These are phyloP conservation scores for Diplocarpon mali DNA, from an alignment of 2,329 filamentous ascomycete genomes.

Conservation along the genomic window DNA sequence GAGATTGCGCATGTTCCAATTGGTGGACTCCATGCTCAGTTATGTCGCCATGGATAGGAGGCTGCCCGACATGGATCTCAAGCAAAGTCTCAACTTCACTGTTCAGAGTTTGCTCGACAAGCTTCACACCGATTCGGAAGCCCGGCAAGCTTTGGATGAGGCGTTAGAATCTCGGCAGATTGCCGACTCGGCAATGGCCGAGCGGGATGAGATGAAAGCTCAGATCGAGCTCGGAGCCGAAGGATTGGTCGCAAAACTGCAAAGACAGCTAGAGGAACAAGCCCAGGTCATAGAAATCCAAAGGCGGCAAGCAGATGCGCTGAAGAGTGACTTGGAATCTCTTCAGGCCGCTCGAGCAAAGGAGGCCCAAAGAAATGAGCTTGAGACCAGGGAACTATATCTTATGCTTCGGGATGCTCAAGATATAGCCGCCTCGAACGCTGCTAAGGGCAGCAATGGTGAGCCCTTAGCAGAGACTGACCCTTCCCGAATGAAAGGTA, in stretches of 20 bases:
- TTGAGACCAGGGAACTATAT: constrained; percentile 93
- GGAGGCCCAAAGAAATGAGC: constrained; percentile 86
- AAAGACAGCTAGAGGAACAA: constrained; percentile 91
- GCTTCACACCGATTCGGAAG: constrained; percentile 91
- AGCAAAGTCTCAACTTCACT: constrained; percentile 94
- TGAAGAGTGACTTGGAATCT: constrained; percentile 83
- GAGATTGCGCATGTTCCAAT: constrained; percentile 86
- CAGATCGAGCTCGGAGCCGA: constrained; percentile 87
- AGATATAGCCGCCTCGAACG: constrained; percentile 84
- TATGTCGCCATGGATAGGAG: constrained; percentile 98
- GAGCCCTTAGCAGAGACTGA: constrained; percentile 47
- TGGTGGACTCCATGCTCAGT: constrained; percentile 97
- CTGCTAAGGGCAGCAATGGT: constrained; percentile 43
- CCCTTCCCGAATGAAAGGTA: constrained; percentile 74
- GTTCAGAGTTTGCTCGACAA: constrained; percentile 93
- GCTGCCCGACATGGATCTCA: constrained; percentile 91
- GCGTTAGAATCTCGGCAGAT: constrained; percentile 83
- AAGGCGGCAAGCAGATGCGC: constrained; percentile 68
- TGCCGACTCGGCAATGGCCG: constrained; percentile 88
- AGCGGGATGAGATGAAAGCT: constrained; percentile 87
- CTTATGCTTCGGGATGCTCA: constrained; percentile 97
- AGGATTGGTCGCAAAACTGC: constrained; percentile 82
- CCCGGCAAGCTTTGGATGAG: constrained; percentile 83
- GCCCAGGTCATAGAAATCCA: constrained; percentile 83
- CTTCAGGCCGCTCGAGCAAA: constrained; percentile 77